Evolutionary conservation across 2,329 filamentous ascomycete species (phyloP), one percentile per base, ranked within the genome.

Genomic region (Clarireedia sp.): DNA sequence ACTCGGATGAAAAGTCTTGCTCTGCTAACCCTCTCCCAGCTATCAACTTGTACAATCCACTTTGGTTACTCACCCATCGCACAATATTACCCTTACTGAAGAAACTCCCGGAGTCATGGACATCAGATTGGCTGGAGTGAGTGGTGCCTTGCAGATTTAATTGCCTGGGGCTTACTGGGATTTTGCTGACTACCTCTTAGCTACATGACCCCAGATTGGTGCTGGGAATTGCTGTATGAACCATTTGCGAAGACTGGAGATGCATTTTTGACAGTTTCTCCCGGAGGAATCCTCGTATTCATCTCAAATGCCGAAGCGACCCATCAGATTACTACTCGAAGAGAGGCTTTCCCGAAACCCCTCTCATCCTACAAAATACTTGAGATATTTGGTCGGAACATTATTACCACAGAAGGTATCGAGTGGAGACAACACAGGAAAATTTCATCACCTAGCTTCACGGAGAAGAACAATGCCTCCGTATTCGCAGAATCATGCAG

Each of bases 391-490:
- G 87, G 88, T 37, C 76, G 81, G 55, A 92, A 89, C 66, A 78
- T 91, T 1, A 71, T 91, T 21, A 82, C 81, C 0, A 82, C 84
- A 2, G 87, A 91, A 68, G 87, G 87, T 1, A 67, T 74, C 1
- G 70, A 78, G 26, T 92, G 87, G 88, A 82, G 83, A 33, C 77
- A 80, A 70, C 87, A 92, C 68, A 80, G 87, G 59, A 89, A 87
- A 70, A 78, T 84, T 44, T 86, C 83, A 0, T 80, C 83, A 26
- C 82, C 86, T 0, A 81, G 81, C 3, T 91, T 92, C 69, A 89
- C 85, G 56, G 88, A 92, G 72, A 83, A 79, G 71, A 91, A 89
- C 68, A 85, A 88, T 55, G 75, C 77, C 14, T 68, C 87, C 24
- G 82, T 87, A 1, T 89, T 84, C 69, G 72, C 71, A 8, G 83